phyloP scores from a whole-genome alignment of 2,329 filamentous ascomycete species.

The Aureobasidium uvarum region DNA sequence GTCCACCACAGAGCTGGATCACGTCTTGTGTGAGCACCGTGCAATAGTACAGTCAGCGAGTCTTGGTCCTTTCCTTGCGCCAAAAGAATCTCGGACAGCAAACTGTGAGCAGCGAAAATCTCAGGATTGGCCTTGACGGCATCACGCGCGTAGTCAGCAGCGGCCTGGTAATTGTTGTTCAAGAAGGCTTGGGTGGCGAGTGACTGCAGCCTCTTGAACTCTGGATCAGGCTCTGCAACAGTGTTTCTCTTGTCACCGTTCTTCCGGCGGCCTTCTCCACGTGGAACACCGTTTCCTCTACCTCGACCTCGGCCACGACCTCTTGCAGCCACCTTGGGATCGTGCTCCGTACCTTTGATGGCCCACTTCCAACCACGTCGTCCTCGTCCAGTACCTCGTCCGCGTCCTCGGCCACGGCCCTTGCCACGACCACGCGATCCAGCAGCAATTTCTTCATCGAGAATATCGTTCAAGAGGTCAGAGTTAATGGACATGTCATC shows the following conservation, averaged over 20 bases:
- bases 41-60: conserved; percentile 56
- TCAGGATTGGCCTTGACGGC: conserved; percentile 60
- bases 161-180: conserved; percentile 58
- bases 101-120: conserved; percentile 60
- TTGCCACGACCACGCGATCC: conserved; percentile 27
- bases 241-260: conserved; percentile 47
- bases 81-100: conserved; percentile 59
- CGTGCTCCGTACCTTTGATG: conserved; percentile 39
- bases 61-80: conserved; percentile 57
- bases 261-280: conserved; percentile 29
- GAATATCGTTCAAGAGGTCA: conserved; percentile 27
- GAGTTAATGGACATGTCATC: conserved; percentile 27
- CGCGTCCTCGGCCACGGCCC: conserved; percentile 28
- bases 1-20: conserved; percentile 58
- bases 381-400: conserved; percentile 30
- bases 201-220: conserved; percentile 67
- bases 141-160: conserved; percentile 52
- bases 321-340: conserved; percentile 27
- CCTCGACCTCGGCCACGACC: conserved; percentile 25
- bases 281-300: conserved; percentile 26
- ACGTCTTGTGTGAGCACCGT: conserved; percentile 57
- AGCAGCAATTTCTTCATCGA: conserved; percentile 19
- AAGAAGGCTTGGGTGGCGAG: conserved; percentile 68
- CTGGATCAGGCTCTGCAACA: conserved; percentile 62
- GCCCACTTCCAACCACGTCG: conserved; percentile 37